A percentile compares a stretch with the other conserved stretches of the same genome.
phyloP scores from a whole-genome alignment of 331 rosid genomes.

The Malus hybrid region DNA sequence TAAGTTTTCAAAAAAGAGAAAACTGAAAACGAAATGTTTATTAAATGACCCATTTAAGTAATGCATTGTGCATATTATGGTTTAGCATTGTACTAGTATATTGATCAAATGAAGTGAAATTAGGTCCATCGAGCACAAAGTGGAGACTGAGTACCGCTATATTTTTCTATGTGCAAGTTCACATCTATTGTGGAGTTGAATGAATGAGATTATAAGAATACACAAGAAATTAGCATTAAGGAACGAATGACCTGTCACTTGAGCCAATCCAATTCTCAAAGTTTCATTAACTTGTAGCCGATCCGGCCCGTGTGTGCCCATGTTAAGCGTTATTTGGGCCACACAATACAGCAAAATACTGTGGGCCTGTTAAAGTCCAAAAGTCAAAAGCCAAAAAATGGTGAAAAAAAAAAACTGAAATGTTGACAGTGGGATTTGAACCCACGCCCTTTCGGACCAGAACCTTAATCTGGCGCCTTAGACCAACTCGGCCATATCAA shows the following conservation, averaged over 20 bases:
- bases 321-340: not conserved
- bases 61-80: not conserved
- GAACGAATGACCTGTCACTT: not conserved
- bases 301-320: not conserved
- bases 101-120: not conserved
- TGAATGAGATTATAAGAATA: not conserved
- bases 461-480: conserved; percentile 99
- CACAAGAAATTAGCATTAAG: not conserved
- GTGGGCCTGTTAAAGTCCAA: not conserved
- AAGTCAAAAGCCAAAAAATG: not conserved
- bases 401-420: not conserved
- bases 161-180: not conserved
- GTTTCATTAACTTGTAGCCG: not conserved
- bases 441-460: conserved; percentile 87
- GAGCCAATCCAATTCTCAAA: not conserved
- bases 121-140: not conserved
- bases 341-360: too few relatives aligned
- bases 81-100: not conserved
- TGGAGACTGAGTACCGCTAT: too few relatives aligned
- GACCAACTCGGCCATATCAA: conserved; percentile 99
- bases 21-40: too few relatives aligned
- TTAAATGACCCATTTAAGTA: not conserved
- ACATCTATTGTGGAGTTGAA: not conserved
- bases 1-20: too few relatives aligned
- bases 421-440: conserved; percentile 42